These are phyloP conservation scores for Ogataea parapolymorpha DNA, from an alignment of 805 yeast species.

Conservation along the genomic window DNA sequence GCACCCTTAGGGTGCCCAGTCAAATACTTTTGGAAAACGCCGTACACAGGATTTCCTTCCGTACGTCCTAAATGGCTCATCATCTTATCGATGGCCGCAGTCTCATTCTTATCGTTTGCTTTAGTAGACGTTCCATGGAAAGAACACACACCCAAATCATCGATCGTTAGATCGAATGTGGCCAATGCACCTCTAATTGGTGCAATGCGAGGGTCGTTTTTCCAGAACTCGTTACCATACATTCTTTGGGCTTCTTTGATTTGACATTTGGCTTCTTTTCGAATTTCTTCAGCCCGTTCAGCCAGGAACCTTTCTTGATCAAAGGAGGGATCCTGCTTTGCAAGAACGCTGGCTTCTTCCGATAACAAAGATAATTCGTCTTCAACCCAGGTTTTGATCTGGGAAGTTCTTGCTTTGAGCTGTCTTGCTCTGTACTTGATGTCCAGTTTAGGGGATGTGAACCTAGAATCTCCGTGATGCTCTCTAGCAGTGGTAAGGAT, in stretches of 20 bases:
- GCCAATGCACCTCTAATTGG: conserved; percentile 97
- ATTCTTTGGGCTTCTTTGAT: conserved; percentile 82
- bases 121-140: conserved; percentile 99
- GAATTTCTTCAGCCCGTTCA: conserved; percentile 85
- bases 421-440: conserved; percentile 93
- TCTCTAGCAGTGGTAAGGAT: conserved; percentile 97
- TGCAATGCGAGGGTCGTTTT: conserved; percentile 88
- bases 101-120: conserved; percentile 98
- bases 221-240: conserved; percentile 95
- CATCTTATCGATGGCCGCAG: conserved; percentile 87
- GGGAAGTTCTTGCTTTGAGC: conserved; percentile 70
- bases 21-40: conserved; percentile 97
- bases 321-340: conserved; percentile 46
- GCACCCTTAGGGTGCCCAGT: conserved; percentile 99
- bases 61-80: conserved; percentile 93
- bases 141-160: conserved; percentile 93
- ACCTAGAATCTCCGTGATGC: conserved; percentile 75
- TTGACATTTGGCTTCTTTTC: conserved; percentile 82
- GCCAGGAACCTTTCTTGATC: conserved; percentile 54
- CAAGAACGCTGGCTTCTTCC: conserved; percentile 62
- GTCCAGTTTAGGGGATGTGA: conserved; percentile 76
- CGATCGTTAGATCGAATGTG: conserved; percentile 86
- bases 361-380: conserved; percentile 67
- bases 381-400: conserved; percentile 82
- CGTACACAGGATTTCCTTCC: conserved; percentile 95